Base-by-base conservation (phyloP, 495 filamentous ascomycete species). In the Cryomyces minteri region DNA sequence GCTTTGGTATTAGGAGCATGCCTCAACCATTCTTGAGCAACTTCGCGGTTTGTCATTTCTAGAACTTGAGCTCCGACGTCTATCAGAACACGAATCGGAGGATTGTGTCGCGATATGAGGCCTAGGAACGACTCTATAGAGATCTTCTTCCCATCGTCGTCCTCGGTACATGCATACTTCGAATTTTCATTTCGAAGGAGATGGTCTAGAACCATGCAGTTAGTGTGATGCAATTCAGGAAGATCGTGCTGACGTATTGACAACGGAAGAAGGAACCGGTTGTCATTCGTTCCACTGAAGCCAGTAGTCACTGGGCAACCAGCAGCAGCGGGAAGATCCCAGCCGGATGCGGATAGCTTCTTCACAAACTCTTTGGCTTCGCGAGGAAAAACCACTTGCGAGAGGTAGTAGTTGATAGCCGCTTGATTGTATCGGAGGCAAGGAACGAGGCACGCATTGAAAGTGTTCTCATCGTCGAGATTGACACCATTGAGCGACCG, bases 251-350 rank as follows among this genome's bases (percentile, higher is more conserved):
- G 72, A 4, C 51, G 48, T 0, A 84, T 60, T 11, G 58, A 57
- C 0, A 80, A 54, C 1, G 80, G 78, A 0, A 83, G 62, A 2
- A 75, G 55, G 31, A 63, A 51, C 39, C 67, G 64, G 14, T 68
- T 74, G 52, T 88, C 79, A 36, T 80, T 84, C 0, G 81, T 88
- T 3, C 81, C 80, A 55, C 78, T 83, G 48, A 86, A 85, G 0
- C 80, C 79, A 0, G 72, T 77, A 0, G 72, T 74, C 0, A 68
- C 65, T 31, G 73, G 59, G 7, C 18, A 25, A 25, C 18, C 18
- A 25, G 18, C 68, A 74, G 4, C 46, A 46, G 66, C 62, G 2
- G 51, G 71, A 36, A 82, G 64, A 54, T 86, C 80, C 77, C 80
- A 86, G 0, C 76, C 80, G 0, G 80, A 84, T 0, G 76, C 66